These are phyloP conservation scores for Cnidoscolus chayamansa DNA, from an alignment of 441 rosid genomes.

Conservation along the genomic window DNA sequence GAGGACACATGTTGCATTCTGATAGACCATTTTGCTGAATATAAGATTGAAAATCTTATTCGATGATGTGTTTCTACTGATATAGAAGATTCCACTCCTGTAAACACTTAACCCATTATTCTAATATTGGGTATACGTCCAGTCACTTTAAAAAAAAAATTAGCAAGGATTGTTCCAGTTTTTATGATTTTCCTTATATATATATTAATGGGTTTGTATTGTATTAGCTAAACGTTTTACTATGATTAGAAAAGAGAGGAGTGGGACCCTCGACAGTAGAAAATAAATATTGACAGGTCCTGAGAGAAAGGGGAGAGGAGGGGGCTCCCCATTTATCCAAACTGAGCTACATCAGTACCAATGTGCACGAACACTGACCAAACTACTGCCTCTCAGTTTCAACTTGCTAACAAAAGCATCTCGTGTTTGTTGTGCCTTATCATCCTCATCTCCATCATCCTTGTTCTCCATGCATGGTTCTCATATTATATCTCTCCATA, in stretches of 20 bases:
- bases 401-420: conserved; percentile 17
- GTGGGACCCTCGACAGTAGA: background rate
- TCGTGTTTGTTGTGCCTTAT: background rate
- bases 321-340: conserved; percentile 14
- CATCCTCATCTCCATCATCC: conserved; percentile 4
- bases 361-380: conserved; percentile 27
- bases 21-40: conserved; percentile 4
- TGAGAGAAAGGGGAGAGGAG: conserved; percentile 1
- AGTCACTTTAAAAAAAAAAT: too few species aligned
- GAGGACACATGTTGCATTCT: conserved; percentile 4
- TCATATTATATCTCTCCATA: too few species aligned
- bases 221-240: background rate
- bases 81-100: conserved; percentile 22
- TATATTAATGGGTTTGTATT: too few species aligned
- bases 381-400: conserved; percentile 1
- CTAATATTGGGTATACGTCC: background rate
- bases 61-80: conserved; percentile 24
- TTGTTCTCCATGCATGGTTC: too few species aligned
- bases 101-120: conserved; percentile 4
- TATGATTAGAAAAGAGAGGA: background rate
- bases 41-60: conserved; percentile 20
- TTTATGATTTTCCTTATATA: too few species aligned
- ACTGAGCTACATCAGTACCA: conserved; percentile 21
- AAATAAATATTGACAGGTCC: background rate
- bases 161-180: background rate